Evolutionary conservation across 2,329 filamentous ascomycete genomes (phyloP).

Genomic region (Sporothrix mexicana): DNA sequence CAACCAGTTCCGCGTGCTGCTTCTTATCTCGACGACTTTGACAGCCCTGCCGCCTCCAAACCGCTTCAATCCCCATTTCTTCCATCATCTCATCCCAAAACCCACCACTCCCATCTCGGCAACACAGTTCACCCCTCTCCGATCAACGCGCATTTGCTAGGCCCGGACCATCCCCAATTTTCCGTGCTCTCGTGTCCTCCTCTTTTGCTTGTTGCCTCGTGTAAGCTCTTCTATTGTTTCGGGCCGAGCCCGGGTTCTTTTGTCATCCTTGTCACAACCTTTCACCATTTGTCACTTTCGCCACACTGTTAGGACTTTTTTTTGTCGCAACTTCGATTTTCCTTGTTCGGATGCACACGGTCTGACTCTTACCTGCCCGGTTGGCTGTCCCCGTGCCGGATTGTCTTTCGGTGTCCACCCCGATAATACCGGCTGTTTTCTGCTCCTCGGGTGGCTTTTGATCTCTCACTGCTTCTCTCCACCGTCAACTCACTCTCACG

Average conservation of each 20-base stretch:
- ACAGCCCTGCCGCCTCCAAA: slow-evolving; percentile 9
- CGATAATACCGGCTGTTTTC: slow-evolving; percentile 17
- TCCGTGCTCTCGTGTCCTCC: neutral
- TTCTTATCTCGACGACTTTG: slow-evolving; percentile 8
- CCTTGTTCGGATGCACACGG: neutral
- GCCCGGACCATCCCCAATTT: slow-evolving; percentile 5
- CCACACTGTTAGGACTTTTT: neutral
- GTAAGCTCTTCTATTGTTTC: neutral
- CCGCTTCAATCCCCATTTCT: neutral
- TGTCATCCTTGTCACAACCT: neutral
- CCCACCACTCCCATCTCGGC: neutral
- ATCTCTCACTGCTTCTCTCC: neutral
- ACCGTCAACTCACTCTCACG: neutral
- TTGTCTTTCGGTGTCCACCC: neutral
- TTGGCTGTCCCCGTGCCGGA: neutral
- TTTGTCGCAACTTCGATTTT: neutral
- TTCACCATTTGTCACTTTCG: neutral
- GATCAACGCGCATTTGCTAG: slow-evolving; percentile 6
- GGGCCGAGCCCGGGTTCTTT: slow-evolving; percentile 16
- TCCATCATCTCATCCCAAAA: slow-evolving; percentile 11
- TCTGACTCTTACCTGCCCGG: slow-evolving; percentile 12
- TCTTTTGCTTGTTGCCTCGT: neutral
- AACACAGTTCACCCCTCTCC: neutral
- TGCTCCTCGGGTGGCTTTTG: neutral
- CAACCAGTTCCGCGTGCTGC: neutral